Base-by-base conservation (phyloP, 179 eudicot genomes). In the Dionaea muscipula region DNA sequence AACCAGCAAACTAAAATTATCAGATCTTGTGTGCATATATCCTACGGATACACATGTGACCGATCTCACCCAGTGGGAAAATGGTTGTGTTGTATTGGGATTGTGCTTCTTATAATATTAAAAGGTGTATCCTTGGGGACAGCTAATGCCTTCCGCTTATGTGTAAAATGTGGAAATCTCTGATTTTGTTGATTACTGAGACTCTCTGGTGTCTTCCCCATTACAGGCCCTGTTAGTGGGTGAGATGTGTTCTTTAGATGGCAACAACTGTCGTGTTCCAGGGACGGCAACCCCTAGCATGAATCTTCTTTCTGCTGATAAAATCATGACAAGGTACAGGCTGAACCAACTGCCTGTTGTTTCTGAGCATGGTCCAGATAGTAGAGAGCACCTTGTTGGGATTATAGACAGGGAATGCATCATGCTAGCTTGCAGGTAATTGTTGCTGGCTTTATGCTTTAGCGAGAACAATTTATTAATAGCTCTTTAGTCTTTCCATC, bases 351-450 rank as follows among this genome's bases (percentile, higher is more conserved):
- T 91, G 67, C 93, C 96, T 33, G 96, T 91, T 69, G 77, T 84
- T 56, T 51, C 64, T 50, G 78, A 79, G 63, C 66, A 69, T 60
- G 65, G 56, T 60, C 47, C 35, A 40, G 75, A 60, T 63, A 53
- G 31, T 54, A 62, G 71, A 59, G 76, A 79, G 51, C 65, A 56
- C 50, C 84, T 79, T 36, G 76, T 88, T 63, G 98, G 98, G 60
- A 70, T 91, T 60, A 59, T 91, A 60, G 98, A 91, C 78, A 73
- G 71, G 71, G 93, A 84, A 57, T 80, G 91, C 70, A 79, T 91
- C 68, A 61, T 39, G 54, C 74, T 91, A 45, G 82, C 93, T 61
- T 81, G 83, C 94, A 82, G 91, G 94, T 91, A n/a, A n/a, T n/a
- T n/a, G n/a, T n/a, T n/a, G n/a, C n/a, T n/a, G n/a, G n/a, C n/a